A percentile compares a stretch with the other conserved stretches of the same genome.
Conservation (phyloP, 192 early-diverging fungal genomes). For the Backusella morwellensis region DNA sequence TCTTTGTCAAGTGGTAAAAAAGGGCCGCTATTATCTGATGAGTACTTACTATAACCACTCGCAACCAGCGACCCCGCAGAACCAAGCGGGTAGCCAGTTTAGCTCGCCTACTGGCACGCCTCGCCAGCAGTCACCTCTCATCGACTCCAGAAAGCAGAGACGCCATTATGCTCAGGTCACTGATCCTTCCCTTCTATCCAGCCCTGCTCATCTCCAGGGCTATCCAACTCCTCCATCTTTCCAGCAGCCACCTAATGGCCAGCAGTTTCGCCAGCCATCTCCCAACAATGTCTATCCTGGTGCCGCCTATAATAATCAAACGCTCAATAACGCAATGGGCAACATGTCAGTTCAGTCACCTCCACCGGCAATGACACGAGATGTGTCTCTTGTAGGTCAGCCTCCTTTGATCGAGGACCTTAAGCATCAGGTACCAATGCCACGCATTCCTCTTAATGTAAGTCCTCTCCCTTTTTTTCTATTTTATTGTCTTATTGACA, state of each 20-base stretch:
- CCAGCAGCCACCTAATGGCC: constrained; percentile 4
- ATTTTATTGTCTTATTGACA: not conserved
- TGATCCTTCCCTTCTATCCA: constrained; percentile 5
- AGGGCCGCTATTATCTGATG: not conserved
- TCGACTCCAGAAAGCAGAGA: constrained; percentile 11
- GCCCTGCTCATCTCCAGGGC: not conserved
- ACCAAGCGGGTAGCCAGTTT: not conserved
- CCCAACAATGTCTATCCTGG: constrained; percentile 20
- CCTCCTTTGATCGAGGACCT: constrained; percentile 71
- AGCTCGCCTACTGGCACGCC: not conserved
- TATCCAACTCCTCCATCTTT: not conserved
- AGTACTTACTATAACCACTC: constrained; percentile 5
- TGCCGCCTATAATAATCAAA: constrained; percentile 13
- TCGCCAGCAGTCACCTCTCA: constrained; percentile 6
- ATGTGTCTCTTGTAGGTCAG: constrained; percentile 57
- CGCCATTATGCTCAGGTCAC: constrained; percentile 8
- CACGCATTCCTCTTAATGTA: constrained; percentile 5
- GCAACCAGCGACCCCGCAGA: not conserved
- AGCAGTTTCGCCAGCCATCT: constrained; percentile 16
- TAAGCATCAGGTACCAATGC: constrained; percentile 48
- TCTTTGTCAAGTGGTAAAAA: not conserved
- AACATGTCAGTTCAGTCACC: constrained; percentile 4
- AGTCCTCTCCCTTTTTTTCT: not conserved
- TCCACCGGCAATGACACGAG: constrained; percentile 19
- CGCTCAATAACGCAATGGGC: constrained; percentile 58